phyloP scores from a whole-genome alignment of 371 early-diverging fungal genomes.

The Mortierella sp. region DNA sequence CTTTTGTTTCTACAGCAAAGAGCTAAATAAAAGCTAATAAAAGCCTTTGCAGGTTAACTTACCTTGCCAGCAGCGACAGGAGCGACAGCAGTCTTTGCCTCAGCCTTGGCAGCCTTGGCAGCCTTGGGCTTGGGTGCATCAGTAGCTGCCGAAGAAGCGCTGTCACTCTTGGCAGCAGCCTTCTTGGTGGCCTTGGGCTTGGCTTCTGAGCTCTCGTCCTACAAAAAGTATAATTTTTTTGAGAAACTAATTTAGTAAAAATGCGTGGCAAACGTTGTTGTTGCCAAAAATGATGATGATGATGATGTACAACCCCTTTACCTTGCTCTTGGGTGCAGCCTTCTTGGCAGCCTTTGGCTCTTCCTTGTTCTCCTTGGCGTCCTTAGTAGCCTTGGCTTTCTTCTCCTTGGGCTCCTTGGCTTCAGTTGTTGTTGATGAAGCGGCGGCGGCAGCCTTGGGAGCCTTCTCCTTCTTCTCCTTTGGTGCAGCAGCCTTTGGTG shows the following conservation, averaged over 20 bases:
- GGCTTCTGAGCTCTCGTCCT: conserved; percentile 3
- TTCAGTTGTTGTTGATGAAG: conserved; percentile 9
- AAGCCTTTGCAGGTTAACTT: background rate
- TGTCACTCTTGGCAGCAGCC: background rate
- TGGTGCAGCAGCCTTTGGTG: background rate
- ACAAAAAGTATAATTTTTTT: background rate
- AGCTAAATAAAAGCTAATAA: background rate
- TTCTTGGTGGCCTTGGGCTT: conserved; percentile 9
- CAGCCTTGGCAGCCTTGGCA: conserved; percentile 12
- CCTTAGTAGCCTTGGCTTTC: conserved; percentile 3
- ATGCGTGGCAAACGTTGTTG: too few relatives aligned
- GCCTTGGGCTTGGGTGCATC: conserved; percentile 6
- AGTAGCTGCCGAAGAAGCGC: background rate
- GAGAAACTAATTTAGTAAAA: background rate
- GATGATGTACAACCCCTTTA: background rate
- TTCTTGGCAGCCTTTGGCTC: conserved; percentile 2
- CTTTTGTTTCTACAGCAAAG: too few relatives aligned
- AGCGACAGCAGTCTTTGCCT: conserved; percentile 27
- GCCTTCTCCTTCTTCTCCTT: conserved; percentile 8
- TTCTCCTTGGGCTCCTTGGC: conserved; percentile 26
- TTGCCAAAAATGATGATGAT: too few relatives aligned
- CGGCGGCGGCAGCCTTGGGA: background rate
- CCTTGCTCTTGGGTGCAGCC: background rate
- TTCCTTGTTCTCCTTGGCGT: background rate
- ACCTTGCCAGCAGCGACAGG: conserved; percentile 32